phyloP scores from a whole-genome alignment of 805 yeast species.

The Nakazawaea holstii region DNA sequence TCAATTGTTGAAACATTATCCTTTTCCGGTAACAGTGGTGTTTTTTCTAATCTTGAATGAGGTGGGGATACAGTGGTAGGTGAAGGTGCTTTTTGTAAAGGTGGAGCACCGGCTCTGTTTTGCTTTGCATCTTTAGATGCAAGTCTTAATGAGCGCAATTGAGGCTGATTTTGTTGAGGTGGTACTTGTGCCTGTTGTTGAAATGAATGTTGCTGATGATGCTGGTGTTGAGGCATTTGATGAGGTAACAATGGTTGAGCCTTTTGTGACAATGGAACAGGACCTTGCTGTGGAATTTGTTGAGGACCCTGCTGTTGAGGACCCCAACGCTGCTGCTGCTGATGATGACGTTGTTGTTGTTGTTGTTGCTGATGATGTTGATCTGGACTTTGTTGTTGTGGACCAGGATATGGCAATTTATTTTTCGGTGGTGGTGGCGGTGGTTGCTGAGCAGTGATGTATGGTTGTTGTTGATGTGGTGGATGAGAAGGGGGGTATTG shows the following conservation, averaged over 20 bases:
- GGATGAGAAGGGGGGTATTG: slow-evolving; percentile 8
- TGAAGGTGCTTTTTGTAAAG: slow-evolving; percentile 4
- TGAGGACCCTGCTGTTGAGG: background rate
- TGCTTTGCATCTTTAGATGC: background rate
- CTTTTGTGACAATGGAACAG: background rate
- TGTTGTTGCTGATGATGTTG: slow-evolving; percentile 4
- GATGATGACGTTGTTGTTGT: slow-evolving; percentile 8
- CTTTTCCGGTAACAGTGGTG: background rate
- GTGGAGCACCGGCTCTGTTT: slow-evolving; percentile 3
- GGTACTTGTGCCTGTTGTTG: too few species aligned
- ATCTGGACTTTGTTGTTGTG: background rate
- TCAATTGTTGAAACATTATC: background rate
- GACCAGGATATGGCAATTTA: slow-evolving; percentile 4
- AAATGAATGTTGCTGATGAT: slow-evolving; percentile 8
- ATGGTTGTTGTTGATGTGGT: slow-evolving; percentile 8
- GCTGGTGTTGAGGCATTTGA: slow-evolving; percentile 9
- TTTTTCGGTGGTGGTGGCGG: slow-evolving; percentile 11
- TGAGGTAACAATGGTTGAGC: slow-evolving; percentile 4
- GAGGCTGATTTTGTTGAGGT: background rate
- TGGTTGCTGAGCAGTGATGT: slow-evolving; percentile 6
- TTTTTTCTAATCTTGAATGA: background rate
- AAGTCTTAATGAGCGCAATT: background rate
- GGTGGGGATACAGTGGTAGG: background rate
- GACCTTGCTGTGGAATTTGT: slow-evolving; percentile 1
- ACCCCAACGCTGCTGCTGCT: slow-evolving; percentile 2